A percentile compares a stretch with the other conserved stretches of the same genome.
These are phyloP conservation scores for Lophium mytilinum DNA, from an alignment of 495 filamentous ascomycete genomes.

Conservation along the genomic window DNA sequence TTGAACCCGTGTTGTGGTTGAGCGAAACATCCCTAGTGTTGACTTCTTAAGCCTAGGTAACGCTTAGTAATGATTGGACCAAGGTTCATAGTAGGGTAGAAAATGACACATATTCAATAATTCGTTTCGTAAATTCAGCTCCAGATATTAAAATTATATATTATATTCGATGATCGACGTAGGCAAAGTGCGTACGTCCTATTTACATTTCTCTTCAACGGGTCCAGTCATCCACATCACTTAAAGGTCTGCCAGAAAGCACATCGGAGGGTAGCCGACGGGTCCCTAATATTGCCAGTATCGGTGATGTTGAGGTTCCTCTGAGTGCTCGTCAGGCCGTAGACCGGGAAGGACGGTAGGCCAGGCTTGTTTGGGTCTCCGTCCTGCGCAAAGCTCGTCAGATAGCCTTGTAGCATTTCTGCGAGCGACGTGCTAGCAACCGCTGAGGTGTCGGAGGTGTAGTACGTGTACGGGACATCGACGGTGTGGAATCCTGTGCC, in stretches of 20 bases:
- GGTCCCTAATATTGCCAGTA: slow-evolving; percentile 38
- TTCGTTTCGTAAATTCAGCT: too few relatives aligned
- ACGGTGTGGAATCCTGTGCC: slow-evolving; percentile 47
- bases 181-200: too few relatives aligned
- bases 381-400: slow-evolving; percentile 47
- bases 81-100: too few relatives aligned
- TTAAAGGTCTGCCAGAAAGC: neutral
- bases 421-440: slow-evolving; percentile 27
- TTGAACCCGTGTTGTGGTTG: too few relatives aligned
- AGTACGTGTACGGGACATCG: slow-evolving; percentile 48
- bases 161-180: too few relatives aligned
- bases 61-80: too few relatives aligned
- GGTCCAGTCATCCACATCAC: too few relatives aligned
- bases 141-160: too few relatives aligned
- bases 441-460: slow-evolving; percentile 18
- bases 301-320: slow-evolving; percentile 37
- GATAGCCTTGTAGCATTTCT: slow-evolving; percentile 49
- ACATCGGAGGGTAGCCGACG: neutral
- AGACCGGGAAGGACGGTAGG: slow-evolving; percentile 35
- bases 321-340: slow-evolving; percentile 28
- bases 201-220: too few relatives aligned
- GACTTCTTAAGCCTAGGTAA: too few relatives aligned
- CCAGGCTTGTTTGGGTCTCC: slow-evolving; percentile 40
- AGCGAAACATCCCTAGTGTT: too few relatives aligned
- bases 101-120: too few relatives aligned